Evolutionary conservation across 78 protist species (phyloP).

Genomic region (Dictyostelium intermedium): DNA sequence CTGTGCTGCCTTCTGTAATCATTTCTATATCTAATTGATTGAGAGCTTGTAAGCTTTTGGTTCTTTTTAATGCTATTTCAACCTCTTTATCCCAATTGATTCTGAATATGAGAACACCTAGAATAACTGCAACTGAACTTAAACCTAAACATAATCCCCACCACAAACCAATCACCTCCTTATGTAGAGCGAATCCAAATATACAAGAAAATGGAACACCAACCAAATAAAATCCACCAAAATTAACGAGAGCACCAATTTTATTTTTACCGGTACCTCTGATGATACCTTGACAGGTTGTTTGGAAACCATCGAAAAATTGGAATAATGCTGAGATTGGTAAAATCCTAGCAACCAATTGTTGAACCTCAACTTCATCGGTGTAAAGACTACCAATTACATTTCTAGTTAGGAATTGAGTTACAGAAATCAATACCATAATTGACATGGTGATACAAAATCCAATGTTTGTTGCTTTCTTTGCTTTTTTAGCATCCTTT

Average conservation of each 20-base stretch:
- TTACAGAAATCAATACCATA: constrained; percentile 4
- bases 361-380: constrained; percentile 3
- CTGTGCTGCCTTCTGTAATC: neutral
- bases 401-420: constrained; percentile 4
- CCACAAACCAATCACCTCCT: constrained; percentile 51
- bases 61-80: constrained; percentile 24
- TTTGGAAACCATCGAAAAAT: constrained; percentile 65
- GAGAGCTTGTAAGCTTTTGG: neutral
- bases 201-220: constrained; percentile 44
- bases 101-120: constrained; percentile 9
- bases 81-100: constrained; percentile 55
- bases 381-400: constrained; percentile 39
- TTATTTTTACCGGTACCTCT: constrained; percentile 73
- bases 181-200: constrained; percentile 41
- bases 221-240: constrained; percentile 41
- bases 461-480: constrained; percentile 24
- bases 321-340: constrained; percentile 61
- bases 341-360: constrained; percentile 4
- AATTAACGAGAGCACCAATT: constrained; percentile 68
- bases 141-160: constrained; percentile 59
- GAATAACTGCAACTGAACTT: neutral
- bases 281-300: constrained; percentile 60
- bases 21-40: neutral
- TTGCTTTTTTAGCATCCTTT: constrained; percentile 2
- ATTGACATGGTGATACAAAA: neutral